A percentile compares a stretch with the other conserved stretches of the same genome.
phyloP scores from a whole-genome alignment of 2,329 filamentous ascomycete species.

The Aspergillus brunneoviolaceus region DNA sequence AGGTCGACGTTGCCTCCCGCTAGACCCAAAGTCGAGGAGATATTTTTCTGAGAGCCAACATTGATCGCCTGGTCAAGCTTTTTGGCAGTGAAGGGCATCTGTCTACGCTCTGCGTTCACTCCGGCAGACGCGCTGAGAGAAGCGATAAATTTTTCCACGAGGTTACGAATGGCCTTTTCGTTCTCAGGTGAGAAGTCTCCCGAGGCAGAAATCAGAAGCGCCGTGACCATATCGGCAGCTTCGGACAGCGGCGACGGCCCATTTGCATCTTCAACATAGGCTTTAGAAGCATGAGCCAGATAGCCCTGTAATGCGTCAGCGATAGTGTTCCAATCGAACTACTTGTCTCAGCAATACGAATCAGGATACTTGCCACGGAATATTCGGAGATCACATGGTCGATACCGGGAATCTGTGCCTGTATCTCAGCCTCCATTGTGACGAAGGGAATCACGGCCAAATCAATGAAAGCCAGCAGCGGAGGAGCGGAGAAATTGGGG shows the following conservation, averaged over 20 bases:
- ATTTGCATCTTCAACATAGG: conserved; percentile 70
- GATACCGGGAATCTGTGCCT: conserved; percentile 77
- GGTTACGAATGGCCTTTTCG: conserved; percentile 73
- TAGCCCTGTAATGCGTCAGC: conserved; percentile 60
- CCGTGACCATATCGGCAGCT: conserved; percentile 79
- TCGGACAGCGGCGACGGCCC: conserved; percentile 77
- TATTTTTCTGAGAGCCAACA: conserved; percentile 89
- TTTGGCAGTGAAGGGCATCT: conserved; percentile 73
- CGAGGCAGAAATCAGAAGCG: conserved; percentile 88
- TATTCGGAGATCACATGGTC: conserved; percentile 89
- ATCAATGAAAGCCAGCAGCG: not conserved
- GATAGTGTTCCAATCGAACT: conserved; percentile 3
- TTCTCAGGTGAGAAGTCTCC: conserved; percentile 72
- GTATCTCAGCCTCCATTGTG: conserved; percentile 83
- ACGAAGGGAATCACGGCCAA: not conserved
- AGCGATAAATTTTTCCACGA: conserved; percentile 87
- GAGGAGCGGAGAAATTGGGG: not conserved
- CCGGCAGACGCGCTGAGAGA: conserved; percentile 75
- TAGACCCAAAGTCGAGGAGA: conserved; percentile 91
- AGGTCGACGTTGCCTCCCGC: conserved; percentile 82
- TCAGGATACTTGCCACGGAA: conserved; percentile 58
- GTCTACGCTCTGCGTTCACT: conserved; percentile 62
- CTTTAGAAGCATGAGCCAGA: conserved; percentile 84
- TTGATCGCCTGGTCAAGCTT: conserved; percentile 93
- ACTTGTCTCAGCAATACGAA: not conserved